A percentile compares a stretch with the other conserved stretches of the same genome.
Conservation (phyloP, 768 basidiomycete species). For the Russula brevipes region DNA sequence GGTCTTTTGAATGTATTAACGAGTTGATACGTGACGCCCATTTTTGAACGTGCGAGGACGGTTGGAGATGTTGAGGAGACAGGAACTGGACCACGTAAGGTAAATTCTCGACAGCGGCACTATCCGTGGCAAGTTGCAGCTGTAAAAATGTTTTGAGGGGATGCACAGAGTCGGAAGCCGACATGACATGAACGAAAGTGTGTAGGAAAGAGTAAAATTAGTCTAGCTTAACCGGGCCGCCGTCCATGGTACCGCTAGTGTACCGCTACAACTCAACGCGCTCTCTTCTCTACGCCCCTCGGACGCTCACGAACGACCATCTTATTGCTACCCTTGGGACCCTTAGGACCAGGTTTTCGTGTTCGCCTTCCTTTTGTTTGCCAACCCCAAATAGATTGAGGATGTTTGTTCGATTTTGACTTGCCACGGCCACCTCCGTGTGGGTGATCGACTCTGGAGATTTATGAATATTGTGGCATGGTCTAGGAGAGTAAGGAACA, state of each 20-base stretch:
- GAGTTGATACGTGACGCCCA: slow-evolving; percentile 73
- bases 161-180: slow-evolving; percentile 31
- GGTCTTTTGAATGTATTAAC: slow-evolving; percentile 69
- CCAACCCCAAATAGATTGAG: slow-evolving; percentile 90
- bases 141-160: slow-evolving; percentile 63
- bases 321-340: slow-evolving; percentile 86
- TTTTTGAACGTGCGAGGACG: slow-evolving; percentile 65
- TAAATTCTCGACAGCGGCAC: slow-evolving; percentile 52
- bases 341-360: slow-evolving; percentile 86
- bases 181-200: background rate
- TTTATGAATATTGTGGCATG: slow-evolving; percentile 7
- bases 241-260: too few species aligned
- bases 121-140: slow-evolving; percentile 66
- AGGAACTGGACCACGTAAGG: slow-evolving; percentile 56
- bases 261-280: slow-evolving; percentile 9
- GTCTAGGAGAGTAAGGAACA: slow-evolving; percentile 26
- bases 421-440: slow-evolving; percentile 98
- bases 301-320: slow-evolving; percentile 84
- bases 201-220: background rate
- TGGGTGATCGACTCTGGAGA: slow-evolving; percentile 76
- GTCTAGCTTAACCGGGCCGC: slow-evolving; percentile 6
- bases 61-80: slow-evolving; percentile 45
- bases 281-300: slow-evolving; percentile 55
- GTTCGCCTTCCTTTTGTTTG: slow-evolving; percentile 89
- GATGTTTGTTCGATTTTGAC: slow-evolving; percentile 93